phyloP scores from a whole-genome alignment of 768 basidiomycete species.

The Multifurca ochricompacta region DNA sequence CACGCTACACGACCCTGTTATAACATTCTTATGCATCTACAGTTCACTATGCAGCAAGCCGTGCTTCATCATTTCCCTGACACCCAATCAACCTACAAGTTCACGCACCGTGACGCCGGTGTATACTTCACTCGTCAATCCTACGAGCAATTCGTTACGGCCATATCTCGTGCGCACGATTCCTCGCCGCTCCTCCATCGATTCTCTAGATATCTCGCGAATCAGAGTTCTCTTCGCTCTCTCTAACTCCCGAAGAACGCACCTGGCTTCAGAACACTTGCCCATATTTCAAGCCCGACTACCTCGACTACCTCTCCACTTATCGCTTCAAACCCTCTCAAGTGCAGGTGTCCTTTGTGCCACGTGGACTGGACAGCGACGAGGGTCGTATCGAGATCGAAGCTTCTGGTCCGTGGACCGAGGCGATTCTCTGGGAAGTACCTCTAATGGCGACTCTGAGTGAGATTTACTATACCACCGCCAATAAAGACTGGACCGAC shows the following conservation, averaged over 20 bases:
- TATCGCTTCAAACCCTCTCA: constrained; percentile 73
- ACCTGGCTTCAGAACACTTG: constrained; percentile 60
- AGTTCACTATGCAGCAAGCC: constrained; percentile 97
- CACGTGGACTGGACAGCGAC: constrained; percentile 28
- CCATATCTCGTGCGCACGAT: constrained; percentile 44
- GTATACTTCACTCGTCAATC: constrained; percentile 60
- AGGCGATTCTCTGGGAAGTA: constrained; percentile 93
- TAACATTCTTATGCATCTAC: neutral
- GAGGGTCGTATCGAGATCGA: constrained; percentile 66
- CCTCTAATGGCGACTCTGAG: constrained; percentile 89
- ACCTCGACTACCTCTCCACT: constrained; percentile 66
- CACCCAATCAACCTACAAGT: constrained; percentile 61
- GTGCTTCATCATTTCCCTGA: constrained; percentile 72
- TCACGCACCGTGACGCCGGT: constrained; percentile 67
- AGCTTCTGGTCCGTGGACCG: constrained; percentile 64
- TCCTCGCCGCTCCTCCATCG: too few species aligned
- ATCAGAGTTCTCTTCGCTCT: constrained; percentile 61
- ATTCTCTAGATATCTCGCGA: neutral
- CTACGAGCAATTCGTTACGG: constrained; percentile 49
- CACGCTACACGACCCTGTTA: neutral
- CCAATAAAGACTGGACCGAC: constrained; percentile 76
- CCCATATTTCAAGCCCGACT: constrained; percentile 63
- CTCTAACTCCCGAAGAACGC: constrained; percentile 52
- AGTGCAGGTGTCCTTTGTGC: constrained; percentile 57
- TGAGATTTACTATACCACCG: constrained; percentile 77